Percentiles rank a stretch among this genome's conserved stretches.
Evolutionary conservation across 352 stramenopile genomes (phyloP).

Genomic region (Albugo candida): DNA sequence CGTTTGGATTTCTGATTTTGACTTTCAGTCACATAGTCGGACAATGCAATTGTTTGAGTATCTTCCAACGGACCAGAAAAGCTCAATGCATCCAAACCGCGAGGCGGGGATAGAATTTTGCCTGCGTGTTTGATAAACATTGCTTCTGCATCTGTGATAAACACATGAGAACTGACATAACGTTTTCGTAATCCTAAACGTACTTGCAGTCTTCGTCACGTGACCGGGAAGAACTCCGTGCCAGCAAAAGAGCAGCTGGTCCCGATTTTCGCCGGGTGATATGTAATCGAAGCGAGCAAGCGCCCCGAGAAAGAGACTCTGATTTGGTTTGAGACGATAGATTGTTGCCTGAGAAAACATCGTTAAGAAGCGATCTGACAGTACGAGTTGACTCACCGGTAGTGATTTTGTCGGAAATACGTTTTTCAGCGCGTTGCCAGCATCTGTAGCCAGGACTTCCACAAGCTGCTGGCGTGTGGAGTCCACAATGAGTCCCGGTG

Average conservation of each 20-base stretch:
- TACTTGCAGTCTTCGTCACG: conserved; percentile 61
- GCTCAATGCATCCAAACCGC: conserved; percentile 54
- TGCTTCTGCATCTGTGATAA: conserved; percentile 29
- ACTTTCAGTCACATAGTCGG: conserved; percentile 45
- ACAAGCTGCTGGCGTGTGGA: conserved; percentile 57
- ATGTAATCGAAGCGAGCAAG: conserved; percentile 66
- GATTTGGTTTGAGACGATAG: conserved; percentile 39
- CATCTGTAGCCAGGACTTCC: conserved; percentile 51
- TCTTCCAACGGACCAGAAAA: conserved; percentile 40
- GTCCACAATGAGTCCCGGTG: conserved; percentile 57
- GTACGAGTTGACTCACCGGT: conserved; percentile 15
- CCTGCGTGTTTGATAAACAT: conserved; percentile 66
- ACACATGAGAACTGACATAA: background rate
- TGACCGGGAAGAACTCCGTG: conserved; percentile 72
- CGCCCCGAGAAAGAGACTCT: conserved; percentile 57
- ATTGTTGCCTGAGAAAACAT: conserved; percentile 23
- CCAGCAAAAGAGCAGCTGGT: conserved; percentile 54
- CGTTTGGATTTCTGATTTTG: conserved; percentile 49
- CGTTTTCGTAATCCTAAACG: conserved; percentile 9
- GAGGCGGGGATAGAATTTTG: conserved; percentile 50
- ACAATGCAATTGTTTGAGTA: conserved; percentile 35
- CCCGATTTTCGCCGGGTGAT: conserved; percentile 19
- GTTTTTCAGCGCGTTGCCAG: conserved; percentile 38
- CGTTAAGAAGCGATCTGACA: background rate
- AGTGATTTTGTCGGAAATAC: conserved; percentile 62